phyloP scores from a whole-genome alignment of 768 basidiomycete species.

The Hydnomerulius pinastri region DNA sequence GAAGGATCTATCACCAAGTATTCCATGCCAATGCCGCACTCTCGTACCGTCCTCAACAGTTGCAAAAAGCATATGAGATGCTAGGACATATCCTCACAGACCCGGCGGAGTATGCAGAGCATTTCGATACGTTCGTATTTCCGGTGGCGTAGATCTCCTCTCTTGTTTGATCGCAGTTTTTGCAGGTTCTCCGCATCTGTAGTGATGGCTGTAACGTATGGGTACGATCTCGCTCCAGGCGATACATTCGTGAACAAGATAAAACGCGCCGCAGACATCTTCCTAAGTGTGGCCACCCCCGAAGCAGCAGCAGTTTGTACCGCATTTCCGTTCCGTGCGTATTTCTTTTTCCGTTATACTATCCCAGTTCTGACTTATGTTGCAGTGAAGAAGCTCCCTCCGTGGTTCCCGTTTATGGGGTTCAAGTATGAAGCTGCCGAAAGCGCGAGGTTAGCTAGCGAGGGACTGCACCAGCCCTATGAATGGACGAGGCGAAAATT shows the following conservation, averaged over 20 bases:
- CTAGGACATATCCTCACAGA: conserved; percentile 6
- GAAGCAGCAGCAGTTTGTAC: conserved; percentile 6
- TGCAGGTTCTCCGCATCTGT: conserved; percentile 8
- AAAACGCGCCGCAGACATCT: conserved; percentile 7
- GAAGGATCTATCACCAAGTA: conserved; percentile 19
- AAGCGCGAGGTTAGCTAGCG: conserved; percentile 6
- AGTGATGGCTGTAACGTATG: conserved; percentile 20
- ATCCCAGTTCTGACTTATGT: too few species aligned
- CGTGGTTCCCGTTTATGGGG: conserved; percentile 29
- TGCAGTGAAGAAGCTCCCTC: conserved; percentile 22
- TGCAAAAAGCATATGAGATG: conserved; percentile 12
- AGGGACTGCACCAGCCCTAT: conserved; percentile 14
- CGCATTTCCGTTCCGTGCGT: conserved; percentile 19
- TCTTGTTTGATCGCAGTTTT: not conserved
- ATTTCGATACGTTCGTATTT: conserved; percentile 13
- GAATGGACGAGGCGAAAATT: too few species aligned
- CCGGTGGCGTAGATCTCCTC: not conserved
- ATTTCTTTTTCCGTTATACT: not conserved
- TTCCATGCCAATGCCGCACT: conserved; percentile 14
- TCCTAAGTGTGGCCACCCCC: not conserved
- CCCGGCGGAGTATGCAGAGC: conserved; percentile 3
- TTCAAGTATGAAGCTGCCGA: conserved; percentile 19
- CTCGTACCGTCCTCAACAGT: conserved; percentile 16
- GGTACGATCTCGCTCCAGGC: conserved; percentile 5
- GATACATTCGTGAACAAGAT: conserved; percentile 11